phyloP scores from a whole-genome alignment of 140 eudicot genomes.

The Ambrosia hybrid region DNA sequence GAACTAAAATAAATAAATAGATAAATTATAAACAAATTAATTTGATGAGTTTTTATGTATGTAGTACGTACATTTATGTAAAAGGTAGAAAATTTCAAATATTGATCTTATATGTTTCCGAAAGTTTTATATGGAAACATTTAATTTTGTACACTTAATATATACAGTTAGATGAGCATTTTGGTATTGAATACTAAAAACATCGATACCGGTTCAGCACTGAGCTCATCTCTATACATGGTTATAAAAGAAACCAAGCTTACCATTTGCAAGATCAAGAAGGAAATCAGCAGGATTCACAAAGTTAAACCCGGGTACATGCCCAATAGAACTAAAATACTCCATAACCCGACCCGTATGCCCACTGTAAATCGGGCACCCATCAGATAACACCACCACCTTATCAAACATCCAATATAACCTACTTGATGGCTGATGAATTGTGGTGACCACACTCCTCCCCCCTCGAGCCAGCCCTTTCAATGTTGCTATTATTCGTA shows the following conservation, averaged over 20 bases:
- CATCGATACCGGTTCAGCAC: too few species aligned
- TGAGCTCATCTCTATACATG: too few species aligned
- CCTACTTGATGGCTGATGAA: constrained; percentile 93
- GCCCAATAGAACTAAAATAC: constrained; percentile 77
- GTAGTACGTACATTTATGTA: too few species aligned
- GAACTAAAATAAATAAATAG: not conserved
- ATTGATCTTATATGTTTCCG: too few species aligned
- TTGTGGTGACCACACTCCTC: constrained; percentile 67
- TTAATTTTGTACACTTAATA: too few species aligned
- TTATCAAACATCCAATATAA: constrained; percentile 83
- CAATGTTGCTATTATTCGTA: constrained; percentile 55
- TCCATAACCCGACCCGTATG: constrained; percentile 57
- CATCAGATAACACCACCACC: constrained; percentile 70
- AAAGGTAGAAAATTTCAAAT: too few species aligned
- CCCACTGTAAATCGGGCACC: constrained; percentile 73
- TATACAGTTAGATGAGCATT: too few species aligned
- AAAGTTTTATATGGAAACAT: too few species aligned
- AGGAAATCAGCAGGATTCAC: constrained; percentile 84
- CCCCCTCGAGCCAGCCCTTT: constrained; percentile 79
- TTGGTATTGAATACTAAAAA: too few species aligned
- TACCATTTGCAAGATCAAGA: constrained; percentile 68
- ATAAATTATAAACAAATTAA: too few species aligned
- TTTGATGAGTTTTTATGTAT: too few species aligned
- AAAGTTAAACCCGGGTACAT: constrained; percentile 50
- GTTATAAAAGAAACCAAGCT: not conserved